Percentiles rank a stretch among this genome's conserved stretches.
phyloP scores from a whole-genome alignment of 768 basidiomycete species.

The Lactarius sp. region DNA sequence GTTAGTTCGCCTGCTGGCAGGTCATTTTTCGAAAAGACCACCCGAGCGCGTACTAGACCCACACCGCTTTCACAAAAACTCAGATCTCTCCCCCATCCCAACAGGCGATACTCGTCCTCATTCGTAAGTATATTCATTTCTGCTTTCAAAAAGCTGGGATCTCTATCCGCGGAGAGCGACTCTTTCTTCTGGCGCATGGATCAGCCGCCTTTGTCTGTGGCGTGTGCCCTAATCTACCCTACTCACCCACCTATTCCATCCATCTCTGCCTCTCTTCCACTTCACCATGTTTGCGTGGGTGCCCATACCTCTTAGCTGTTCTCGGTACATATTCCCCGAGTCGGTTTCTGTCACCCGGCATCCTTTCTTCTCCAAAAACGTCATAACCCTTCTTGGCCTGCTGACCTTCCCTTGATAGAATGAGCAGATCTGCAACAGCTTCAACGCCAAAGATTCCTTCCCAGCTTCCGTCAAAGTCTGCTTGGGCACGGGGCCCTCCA shows the following conservation, averaged over 20 bases:
- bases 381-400: background rate
- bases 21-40: conserved; percentile 28
- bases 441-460: conserved; percentile 66
- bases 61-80: conserved; percentile 19
- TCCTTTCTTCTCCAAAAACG: background rate
- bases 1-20: conserved; percentile 29
- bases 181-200: background rate
- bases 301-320: background rate
- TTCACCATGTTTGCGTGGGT: background rate
- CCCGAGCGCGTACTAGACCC: conserved; percentile 20
- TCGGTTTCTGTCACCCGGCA: background rate
- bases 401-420: conserved; percentile 45
- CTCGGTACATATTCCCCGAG: background rate
- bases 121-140: conserved; percentile 20
- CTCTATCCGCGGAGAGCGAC: background rate
- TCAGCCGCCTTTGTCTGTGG: background rate
- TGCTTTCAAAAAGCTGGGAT: background rate
- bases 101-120: conserved; percentile 22
- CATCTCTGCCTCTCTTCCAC: background rate
- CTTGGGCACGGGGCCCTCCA: conserved; percentile 89
- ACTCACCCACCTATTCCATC: background rate
- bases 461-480: conserved; percentile 75
- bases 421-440: conserved; percentile 87
- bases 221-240: background rate
- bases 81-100: conserved; percentile 21